These are phyloP conservation scores for Capronia americana DNA, from an alignment of 2,329 filamentous ascomycete species.

Conservation along the genomic window DNA sequence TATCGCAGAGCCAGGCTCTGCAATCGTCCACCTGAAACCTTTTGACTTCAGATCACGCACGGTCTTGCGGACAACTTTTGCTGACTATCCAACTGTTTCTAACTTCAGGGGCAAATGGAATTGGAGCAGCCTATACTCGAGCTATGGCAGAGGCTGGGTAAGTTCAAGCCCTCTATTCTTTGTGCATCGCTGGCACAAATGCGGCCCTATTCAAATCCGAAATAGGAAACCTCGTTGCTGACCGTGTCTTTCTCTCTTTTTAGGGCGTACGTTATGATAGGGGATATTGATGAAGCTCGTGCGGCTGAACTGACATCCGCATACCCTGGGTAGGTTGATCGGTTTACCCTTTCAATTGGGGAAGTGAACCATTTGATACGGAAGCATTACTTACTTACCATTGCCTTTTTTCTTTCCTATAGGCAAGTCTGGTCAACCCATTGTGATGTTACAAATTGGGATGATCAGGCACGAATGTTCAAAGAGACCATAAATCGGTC, in stretches of 20 bases:
- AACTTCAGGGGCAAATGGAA: background rate
- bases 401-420: background rate
- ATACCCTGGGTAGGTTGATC: background rate
- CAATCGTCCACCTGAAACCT: background rate
- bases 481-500: background rate
- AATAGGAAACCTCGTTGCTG: background rate
- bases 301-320: background rate
- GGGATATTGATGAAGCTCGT: conserved; percentile 1
- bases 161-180: background rate
- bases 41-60: background rate
- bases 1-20: background rate
- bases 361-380: background rate
- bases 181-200: background rate
- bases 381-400: background rate
- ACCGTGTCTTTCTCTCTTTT: background rate
- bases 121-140: background rate
- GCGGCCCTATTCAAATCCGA: background rate
- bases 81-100: background rate
- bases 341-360: background rate
- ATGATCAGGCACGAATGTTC: background rate
- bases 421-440: background rate
- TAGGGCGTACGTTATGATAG: background rate
- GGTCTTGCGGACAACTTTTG: background rate
- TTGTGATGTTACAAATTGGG: background rate
- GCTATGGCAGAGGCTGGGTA: background rate